A percentile compares a stretch with the other conserved stretches of the same genome.
phyloP scores from a whole-genome alignment of 768 basidiomycete species.

The Pulveroboletus sp. region DNA sequence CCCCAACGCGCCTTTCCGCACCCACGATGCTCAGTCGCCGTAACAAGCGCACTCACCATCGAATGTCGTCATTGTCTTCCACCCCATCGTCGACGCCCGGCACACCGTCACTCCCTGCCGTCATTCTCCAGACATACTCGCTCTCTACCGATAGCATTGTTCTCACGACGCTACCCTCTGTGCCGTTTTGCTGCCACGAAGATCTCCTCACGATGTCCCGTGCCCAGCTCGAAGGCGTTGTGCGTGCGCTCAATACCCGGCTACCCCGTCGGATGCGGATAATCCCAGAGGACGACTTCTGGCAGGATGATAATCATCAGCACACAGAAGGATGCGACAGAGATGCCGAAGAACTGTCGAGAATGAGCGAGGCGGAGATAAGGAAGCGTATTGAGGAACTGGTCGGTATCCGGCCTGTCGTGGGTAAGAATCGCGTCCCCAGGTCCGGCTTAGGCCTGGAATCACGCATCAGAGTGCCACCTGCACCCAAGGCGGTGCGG shows the following conservation, averaged over 20 bases:
- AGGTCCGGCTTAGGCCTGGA: slow-evolving; percentile 23
- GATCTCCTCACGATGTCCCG: slow-evolving; percentile 64
- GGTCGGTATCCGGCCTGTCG: slow-evolving; percentile 47
- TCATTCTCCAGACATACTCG: slow-evolving; percentile 60
- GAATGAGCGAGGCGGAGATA: slow-evolving; percentile 41
- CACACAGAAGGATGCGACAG: background rate
- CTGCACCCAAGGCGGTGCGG: slow-evolving; percentile 26
- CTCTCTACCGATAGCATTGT: slow-evolving; percentile 48
- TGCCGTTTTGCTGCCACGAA: slow-evolving; percentile 72
- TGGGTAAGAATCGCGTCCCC: slow-evolving; percentile 26
- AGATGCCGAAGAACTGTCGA: slow-evolving; percentile 9
- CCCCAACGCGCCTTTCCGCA: slow-evolving; percentile 21
- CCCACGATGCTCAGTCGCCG: slow-evolving; percentile 14
- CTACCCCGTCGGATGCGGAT: slow-evolving; percentile 53
- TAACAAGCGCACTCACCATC: slow-evolving; percentile 19
- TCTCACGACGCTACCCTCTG: slow-evolving; percentile 52
- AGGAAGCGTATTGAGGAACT: slow-evolving; percentile 53
- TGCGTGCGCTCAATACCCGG: slow-evolving; percentile 48
- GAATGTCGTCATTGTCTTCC: slow-evolving; percentile 6
- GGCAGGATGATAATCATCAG: slow-evolving; percentile 4
- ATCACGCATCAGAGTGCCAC: slow-evolving; percentile 25
- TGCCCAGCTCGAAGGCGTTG: slow-evolving; percentile 48
- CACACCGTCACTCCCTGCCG: slow-evolving; percentile 26
- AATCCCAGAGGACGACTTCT: slow-evolving; percentile 32
- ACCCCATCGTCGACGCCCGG: slow-evolving; percentile 9